Percentiles rank a stretch among this genome's conserved stretches.
Conservation (phyloP, 2,329 filamentous ascomycete species). For the Ceratocystis diversiconidia region DNA sequence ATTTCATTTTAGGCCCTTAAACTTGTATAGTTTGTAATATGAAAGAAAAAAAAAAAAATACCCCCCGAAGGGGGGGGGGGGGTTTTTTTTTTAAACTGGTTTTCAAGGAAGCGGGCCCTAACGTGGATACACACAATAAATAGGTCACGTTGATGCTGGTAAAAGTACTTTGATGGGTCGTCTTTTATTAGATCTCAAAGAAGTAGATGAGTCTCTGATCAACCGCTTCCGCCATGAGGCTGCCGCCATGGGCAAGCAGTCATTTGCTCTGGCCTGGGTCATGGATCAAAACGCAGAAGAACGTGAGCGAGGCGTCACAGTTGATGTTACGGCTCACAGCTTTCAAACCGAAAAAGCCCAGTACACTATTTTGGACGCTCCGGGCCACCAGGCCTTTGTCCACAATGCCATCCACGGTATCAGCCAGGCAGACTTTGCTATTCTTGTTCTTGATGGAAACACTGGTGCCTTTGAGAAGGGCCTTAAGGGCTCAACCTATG, state of each 20-base stretch:
- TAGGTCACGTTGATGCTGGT: constrained; percentile 90
- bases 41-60: too few relatives aligned
- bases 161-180: constrained; percentile 97
- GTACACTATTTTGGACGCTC: constrained; percentile 91
- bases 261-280: constrained; percentile 94
- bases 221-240: constrained; percentile 82
- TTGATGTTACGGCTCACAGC: constrained; percentile 88
- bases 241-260: constrained; percentile 81
- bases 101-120: not conserved
- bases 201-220: constrained; percentile 75
- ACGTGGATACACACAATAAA: not conserved
- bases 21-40: too few relatives aligned
- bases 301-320: constrained; percentile 77
- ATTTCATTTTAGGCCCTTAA: too few relatives aligned
- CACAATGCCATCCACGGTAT: constrained; percentile 98
- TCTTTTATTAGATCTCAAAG: constrained; percentile 75
- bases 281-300: constrained; percentile 87
- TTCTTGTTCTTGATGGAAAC: constrained; percentile 83
- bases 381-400: constrained; percentile 89
- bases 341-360: constrained; percentile 78
- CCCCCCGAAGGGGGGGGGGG: too few relatives aligned
- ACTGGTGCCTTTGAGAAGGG: constrained; percentile 89
- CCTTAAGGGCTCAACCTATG: constrained; percentile 81
- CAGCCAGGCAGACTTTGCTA: constrained; percentile 88
- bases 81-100: constrained; percentile 10